phyloP scores from a whole-genome alignment of 2,329 filamentous ascomycete species.

The Akanthomyces muscarius region DNA sequence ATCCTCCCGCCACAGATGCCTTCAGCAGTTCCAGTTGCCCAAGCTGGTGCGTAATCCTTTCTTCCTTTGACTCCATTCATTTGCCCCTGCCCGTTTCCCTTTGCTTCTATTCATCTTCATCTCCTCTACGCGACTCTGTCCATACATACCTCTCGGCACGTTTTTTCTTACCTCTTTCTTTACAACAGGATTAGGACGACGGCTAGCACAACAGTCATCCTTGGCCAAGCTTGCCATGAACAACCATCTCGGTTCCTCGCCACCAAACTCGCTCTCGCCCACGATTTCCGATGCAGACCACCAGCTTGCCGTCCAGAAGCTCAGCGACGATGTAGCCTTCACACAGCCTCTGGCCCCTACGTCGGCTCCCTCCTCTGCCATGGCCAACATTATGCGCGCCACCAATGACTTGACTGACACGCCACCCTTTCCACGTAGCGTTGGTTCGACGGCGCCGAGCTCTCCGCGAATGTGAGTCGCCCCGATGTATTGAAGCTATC shows the following conservation, averaged over 20 bases:
- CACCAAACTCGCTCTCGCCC: slow-evolving; percentile 28
- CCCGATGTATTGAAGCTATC: background rate
- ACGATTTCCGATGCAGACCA: slow-evolving; percentile 30
- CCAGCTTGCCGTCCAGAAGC: slow-evolving; percentile 32
- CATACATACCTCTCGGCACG: slow-evolving; percentile 13
- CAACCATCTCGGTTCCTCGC: slow-evolving; percentile 35
- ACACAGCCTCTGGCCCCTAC: slow-evolving; percentile 16
- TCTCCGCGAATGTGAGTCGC: slow-evolving; percentile 55
- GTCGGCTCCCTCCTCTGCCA: slow-evolving; percentile 32
- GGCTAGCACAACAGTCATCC: slow-evolving; percentile 39
- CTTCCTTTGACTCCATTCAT: background rate
- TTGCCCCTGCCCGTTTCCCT: background rate
- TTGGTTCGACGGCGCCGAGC: slow-evolving; percentile 54
- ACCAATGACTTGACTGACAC: slow-evolving; percentile 47
- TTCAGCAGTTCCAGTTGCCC: slow-evolving; percentile 10
- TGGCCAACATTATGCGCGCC: slow-evolving; percentile 39
- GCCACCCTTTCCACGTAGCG: slow-evolving; percentile 53
- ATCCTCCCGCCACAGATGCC: slow-evolving; percentile 10
- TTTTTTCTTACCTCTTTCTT: slow-evolving; percentile 15
- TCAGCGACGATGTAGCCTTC: slow-evolving; percentile 29
- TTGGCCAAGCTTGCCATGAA: slow-evolving; percentile 45
- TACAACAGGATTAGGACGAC: slow-evolving; percentile 29
- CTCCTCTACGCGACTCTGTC: slow-evolving; percentile 5
- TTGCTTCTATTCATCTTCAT: background rate
- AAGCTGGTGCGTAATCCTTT: slow-evolving; percentile 16